phyloP scores from a whole-genome alignment of 2,329 filamentous ascomycete species.

The Colletotrichum brevisporum region DNA sequence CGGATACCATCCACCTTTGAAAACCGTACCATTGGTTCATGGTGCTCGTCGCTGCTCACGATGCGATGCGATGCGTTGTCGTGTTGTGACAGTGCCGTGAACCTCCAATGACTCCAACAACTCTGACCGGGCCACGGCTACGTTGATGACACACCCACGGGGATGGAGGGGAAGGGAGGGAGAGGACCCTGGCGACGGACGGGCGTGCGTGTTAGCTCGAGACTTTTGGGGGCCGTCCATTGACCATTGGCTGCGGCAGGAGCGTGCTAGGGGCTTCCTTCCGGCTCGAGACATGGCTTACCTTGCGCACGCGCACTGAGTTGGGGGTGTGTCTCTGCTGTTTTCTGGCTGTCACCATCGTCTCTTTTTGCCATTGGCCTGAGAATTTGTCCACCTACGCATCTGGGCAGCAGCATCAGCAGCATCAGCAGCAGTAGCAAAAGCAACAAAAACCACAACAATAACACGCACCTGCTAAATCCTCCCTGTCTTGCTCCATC shows the following conservation, averaged over 20 bases:
- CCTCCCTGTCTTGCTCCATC: background rate
- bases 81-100: background rate
- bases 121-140: conserved; percentile 8
- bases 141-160: conserved; percentile 29
- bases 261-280: conserved; percentile 15
- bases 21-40: too few species aligned
- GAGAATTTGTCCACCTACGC: background rate
- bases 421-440: too few species aligned
- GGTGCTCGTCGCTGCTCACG: too few species aligned
- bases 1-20: too few species aligned
- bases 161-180: conserved; percentile 18
- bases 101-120: conserved; percentile 4
- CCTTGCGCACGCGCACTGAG: conserved; percentile 6
- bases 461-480: background rate
- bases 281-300: conserved; percentile 23
- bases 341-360: background rate
- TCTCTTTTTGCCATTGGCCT: too few species aligned
- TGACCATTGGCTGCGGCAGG: conserved; percentile 13
- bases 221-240: conserved; percentile 20
- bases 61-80: too few species aligned
- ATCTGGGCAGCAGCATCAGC: background rate
- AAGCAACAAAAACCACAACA: conserved; percentile 1
- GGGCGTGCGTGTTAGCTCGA: conserved; percentile 12
- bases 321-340: background rate
- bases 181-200: conserved; percentile 11